These are phyloP conservation scores for Ramalina peruviana DNA, from an alignment of 495 filamentous ascomycete genomes.

Conservation along the genomic window DNA sequence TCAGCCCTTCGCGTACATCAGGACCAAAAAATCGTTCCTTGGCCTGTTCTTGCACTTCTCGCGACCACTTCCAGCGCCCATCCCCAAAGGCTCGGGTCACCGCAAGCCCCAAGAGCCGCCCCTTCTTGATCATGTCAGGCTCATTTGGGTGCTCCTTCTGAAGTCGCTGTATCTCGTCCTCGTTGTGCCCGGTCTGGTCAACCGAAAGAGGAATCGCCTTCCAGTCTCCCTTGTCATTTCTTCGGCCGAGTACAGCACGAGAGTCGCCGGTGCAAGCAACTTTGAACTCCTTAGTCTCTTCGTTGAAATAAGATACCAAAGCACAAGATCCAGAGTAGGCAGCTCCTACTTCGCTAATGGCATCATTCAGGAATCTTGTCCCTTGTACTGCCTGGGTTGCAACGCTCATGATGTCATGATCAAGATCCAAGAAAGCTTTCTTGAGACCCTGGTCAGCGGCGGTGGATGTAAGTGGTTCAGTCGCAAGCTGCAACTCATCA, in stretches of 20 bases:
- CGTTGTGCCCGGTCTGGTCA: slow-evolving; percentile 45
- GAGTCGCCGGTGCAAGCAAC: slow-evolving; percentile 48
- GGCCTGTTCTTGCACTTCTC: slow-evolving; percentile 29
- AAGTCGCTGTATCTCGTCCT: slow-evolving; percentile 36
- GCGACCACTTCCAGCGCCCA: slow-evolving; percentile 46
- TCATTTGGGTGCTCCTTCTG: slow-evolving; percentile 44
- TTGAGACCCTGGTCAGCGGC: slow-evolving; percentile 25
- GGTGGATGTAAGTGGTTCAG: slow-evolving; percentile 13
- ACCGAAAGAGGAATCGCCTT: slow-evolving; percentile 34
- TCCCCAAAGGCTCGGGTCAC: slow-evolving; percentile 53
- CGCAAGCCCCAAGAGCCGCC: slow-evolving; percentile 41
- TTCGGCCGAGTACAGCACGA: slow-evolving; percentile 44
- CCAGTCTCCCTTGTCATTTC: slow-evolving; percentile 32
- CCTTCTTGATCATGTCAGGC: slow-evolving; percentile 35
- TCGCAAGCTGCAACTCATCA: slow-evolving; percentile 14
- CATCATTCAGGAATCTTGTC: slow-evolving; percentile 17
- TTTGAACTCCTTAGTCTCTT: slow-evolving; percentile 30
- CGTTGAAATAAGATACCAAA: slow-evolving; percentile 41
- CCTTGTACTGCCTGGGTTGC: slow-evolving; percentile 21
- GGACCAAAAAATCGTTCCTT: slow-evolving; percentile 34
- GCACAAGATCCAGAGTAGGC: slow-evolving; percentile 46
- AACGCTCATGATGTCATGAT: slow-evolving; percentile 32
- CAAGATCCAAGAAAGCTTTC: slow-evolving; percentile 34
- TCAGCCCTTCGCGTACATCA: slow-evolving; percentile 25
- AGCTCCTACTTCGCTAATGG: slow-evolving; percentile 25